A percentile compares a stretch with the other conserved stretches of the same genome.
Evolutionary conservation across 257 asterid species (phyloP).

Genomic region (Misopates orontium): DNA sequence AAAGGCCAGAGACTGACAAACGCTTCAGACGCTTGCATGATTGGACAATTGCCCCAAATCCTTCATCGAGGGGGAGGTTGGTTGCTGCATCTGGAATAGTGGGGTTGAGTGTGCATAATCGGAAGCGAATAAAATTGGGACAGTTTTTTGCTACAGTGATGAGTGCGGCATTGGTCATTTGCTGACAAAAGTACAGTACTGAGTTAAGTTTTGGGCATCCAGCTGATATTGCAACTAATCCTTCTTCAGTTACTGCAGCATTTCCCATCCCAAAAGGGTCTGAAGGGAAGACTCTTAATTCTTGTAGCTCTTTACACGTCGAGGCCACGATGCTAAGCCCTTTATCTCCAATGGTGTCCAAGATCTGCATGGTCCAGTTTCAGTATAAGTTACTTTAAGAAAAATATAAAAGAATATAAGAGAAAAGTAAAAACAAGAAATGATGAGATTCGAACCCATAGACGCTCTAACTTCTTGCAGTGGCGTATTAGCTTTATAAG

Average conservation of each 20-base stretch:
- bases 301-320: slow-evolving; percentile 74
- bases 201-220: slow-evolving; percentile 90
- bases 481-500: slow-evolving; percentile 58
- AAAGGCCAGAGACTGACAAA: slow-evolving; percentile 69
- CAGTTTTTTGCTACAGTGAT: slow-evolving; percentile 76
- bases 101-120: slow-evolving; percentile 64
- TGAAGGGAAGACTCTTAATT: slow-evolving; percentile 72
- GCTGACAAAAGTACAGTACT: slow-evolving; percentile 66
- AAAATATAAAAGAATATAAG: not conserved
- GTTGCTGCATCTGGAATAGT: slow-evolving; percentile 71
- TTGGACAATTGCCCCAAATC: slow-evolving; percentile 87
- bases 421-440: not conserved
- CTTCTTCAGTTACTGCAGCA: slow-evolving; percentile 72
- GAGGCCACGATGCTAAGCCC: slow-evolving; percentile 65
- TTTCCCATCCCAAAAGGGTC: slow-evolving; percentile 47
- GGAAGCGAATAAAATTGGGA: slow-evolving; percentile 78
- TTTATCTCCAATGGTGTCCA: slow-evolving; percentile 74
- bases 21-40: slow-evolving; percentile 83
- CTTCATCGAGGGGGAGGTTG: slow-evolving; percentile 76
- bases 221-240: slow-evolving; percentile 73
- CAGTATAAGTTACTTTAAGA: not conserved
- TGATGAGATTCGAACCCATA: slow-evolving; percentile 56
- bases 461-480: slow-evolving; percentile 68
- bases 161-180: slow-evolving; percentile 86
- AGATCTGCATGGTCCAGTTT: slow-evolving; percentile 40